These are phyloP conservation scores for Aspergillus candidus DNA, from an alignment of 2,329 filamentous ascomycete genomes.

Conservation along the genomic window DNA sequence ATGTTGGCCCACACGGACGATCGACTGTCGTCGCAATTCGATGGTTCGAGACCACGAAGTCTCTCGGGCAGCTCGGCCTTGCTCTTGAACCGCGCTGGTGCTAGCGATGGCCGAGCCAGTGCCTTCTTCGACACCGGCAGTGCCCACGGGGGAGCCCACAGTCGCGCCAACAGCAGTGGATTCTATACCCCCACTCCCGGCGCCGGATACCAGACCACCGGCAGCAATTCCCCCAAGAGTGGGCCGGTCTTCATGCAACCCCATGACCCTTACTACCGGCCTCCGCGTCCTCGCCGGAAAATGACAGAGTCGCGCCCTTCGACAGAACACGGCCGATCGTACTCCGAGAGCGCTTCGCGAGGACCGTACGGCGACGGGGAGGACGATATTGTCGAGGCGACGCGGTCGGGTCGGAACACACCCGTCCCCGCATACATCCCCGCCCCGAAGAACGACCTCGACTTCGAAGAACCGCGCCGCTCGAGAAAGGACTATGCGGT, in stretches of 20 bases:
- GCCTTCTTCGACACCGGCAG: constrained; percentile 50
- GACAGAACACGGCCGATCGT: constrained; percentile 37
- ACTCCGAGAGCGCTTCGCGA: constrained; percentile 39
- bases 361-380: constrained; percentile 28
- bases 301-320: constrained; percentile 51
- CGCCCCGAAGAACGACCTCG: constrained; percentile 49
- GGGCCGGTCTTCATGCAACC: constrained; percentile 43
- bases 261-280: constrained; percentile 82
- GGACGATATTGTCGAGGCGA: constrained; percentile 32
- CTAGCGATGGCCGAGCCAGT: constrained; percentile 44
- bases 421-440: constrained; percentile 51
- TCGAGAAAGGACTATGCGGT: constrained; percentile 81
- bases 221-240: constrained; percentile 37
- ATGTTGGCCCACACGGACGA: constrained; percentile 69
- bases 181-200: constrained; percentile 64
- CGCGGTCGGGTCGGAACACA: constrained; percentile 42
- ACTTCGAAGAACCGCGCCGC: constrained; percentile 44
- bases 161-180: constrained; percentile 55
- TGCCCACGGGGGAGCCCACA: constrained; percentile 43
- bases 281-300: constrained; percentile 65
- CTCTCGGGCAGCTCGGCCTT: constrained; percentile 58
- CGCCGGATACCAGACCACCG: constrained; percentile 46
- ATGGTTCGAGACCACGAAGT: constrained; percentile 51
- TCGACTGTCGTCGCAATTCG: constrained; percentile 53
- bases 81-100: constrained; percentile 48